Conservation (phyloP, 768 basidiomycete genomes). For the Gloeophyllum trabeum region DNA sequence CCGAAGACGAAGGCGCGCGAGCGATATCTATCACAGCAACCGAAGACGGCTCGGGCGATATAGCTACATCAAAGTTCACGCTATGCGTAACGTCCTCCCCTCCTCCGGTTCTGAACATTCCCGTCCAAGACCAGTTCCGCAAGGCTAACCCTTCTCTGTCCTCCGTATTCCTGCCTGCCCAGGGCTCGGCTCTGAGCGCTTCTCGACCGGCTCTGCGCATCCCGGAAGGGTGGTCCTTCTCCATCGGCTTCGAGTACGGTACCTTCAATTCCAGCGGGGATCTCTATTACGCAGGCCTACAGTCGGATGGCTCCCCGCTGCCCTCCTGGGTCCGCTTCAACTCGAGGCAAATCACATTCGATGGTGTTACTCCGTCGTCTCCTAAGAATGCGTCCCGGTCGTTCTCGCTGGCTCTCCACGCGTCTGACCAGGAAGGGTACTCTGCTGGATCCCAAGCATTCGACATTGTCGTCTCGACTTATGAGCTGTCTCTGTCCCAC, state of each 20-base stretch:
- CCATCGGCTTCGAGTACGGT: conserved; percentile 65
- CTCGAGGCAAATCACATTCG: conserved; percentile 53
- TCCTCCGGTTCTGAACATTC: conserved; percentile 38
- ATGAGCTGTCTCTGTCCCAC: conserved; percentile 47
- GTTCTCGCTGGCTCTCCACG: conserved; percentile 48
- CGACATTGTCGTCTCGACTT: conserved; percentile 50
- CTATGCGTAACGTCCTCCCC: conserved; percentile 46
- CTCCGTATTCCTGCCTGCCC: conserved; percentile 61
- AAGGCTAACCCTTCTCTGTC: conserved; percentile 53
- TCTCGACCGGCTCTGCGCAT: conserved; percentile 53
- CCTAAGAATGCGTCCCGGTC: conserved; percentile 25
- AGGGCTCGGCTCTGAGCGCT: conserved; percentile 42
- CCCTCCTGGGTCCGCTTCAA: conserved; percentile 75
- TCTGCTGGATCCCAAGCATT: conserved; percentile 50
- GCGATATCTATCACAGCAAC: conserved; percentile 53
- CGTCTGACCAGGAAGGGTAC: conserved; percentile 66
- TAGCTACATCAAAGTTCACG: conserved; percentile 39
- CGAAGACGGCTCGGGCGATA: conserved; percentile 30
- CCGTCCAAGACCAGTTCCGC: conserved; percentile 52
- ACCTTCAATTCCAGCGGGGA: conserved; percentile 41
- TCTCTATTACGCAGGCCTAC: conserved; percentile 53
- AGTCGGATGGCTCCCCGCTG: conserved; percentile 55
- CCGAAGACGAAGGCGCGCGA: conserved; percentile 50
- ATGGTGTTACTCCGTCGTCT: conserved; percentile 60
- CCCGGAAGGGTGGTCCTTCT: conserved; percentile 81